Conservation (phyloP, 768 basidiomycete species). For the Tephrocybe sp. region DNA sequence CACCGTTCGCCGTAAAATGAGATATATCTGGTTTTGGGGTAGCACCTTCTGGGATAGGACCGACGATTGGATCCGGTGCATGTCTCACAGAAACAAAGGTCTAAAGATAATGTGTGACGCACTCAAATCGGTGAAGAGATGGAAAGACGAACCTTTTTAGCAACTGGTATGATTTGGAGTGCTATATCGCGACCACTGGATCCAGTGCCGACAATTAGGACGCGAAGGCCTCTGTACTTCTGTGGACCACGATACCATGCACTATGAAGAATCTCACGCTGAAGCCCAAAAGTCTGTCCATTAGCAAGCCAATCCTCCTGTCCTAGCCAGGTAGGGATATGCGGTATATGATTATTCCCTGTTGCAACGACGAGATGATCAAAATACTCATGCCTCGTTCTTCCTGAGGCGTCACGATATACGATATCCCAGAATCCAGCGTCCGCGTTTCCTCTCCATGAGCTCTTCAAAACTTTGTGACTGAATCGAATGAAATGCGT, state of each 20-base stretch:
- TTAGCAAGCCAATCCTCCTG: slow-evolving; percentile 46
- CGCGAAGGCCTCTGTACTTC: slow-evolving; percentile 35
- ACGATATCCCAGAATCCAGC: slow-evolving; percentile 38
- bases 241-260: slow-evolving; percentile 50
- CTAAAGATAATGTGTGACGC: slow-evolving; percentile 8
- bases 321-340: slow-evolving; percentile 41
- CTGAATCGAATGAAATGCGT: slow-evolving; percentile 36
- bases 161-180: slow-evolving; percentile 35
- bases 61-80: slow-evolving; percentile 13
- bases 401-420: slow-evolving; percentile 23
- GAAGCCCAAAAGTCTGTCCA: slow-evolving; percentile 8
- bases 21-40: slow-evolving; percentile 42
- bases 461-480: slow-evolving; percentile 37
- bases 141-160: slow-evolving; percentile 35
- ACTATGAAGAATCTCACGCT: slow-evolving; percentile 46
- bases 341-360: slow-evolving; percentile 56
- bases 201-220: slow-evolving; percentile 44
- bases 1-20: slow-evolving; percentile 39
- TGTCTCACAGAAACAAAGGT: slow-evolving; percentile 32
- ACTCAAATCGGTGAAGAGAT: background rate
- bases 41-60: slow-evolving; percentile 20
- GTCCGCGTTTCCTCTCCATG: slow-evolving; percentile 38
- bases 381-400: slow-evolving; percentile 25
- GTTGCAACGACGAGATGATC: slow-evolving; percentile 55
- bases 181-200: slow-evolving; percentile 49